A percentile compares a stretch with the other conserved stretches of the same genome.
These are phyloP conservation scores for Elymus sibiricus DNA, from an alignment of 176 grass and related monocot genomes.

Conservation along the genomic window DNA sequence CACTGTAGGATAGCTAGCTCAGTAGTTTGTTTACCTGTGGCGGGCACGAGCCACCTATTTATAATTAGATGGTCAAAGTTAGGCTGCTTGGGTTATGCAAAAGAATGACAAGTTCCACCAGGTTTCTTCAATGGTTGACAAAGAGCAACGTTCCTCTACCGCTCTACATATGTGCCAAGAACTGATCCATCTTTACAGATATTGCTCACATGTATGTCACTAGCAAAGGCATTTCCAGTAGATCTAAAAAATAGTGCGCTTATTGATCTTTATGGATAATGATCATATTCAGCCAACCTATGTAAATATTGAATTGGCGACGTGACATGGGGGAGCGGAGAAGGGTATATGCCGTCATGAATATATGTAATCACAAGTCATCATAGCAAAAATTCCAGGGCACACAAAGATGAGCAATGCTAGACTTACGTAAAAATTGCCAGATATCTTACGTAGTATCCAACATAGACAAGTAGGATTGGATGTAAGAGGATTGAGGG, in stretches of 20 bases:
- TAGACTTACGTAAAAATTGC: too few relatives aligned
- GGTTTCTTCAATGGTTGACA: not conserved
- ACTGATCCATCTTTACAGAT: not conserved
- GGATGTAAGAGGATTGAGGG: too few relatives aligned
- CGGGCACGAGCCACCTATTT: constrained; percentile 4
- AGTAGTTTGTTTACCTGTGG: not conserved
- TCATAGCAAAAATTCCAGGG: too few relatives aligned
- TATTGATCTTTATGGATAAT: not conserved
- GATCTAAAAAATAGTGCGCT: too few relatives aligned
- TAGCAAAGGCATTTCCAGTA: too few relatives aligned
- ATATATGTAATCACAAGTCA: too few relatives aligned
- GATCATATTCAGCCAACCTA: not conserved
- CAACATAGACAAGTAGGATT: too few relatives aligned
- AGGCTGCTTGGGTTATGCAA: too few relatives aligned
- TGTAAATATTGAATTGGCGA: too few relatives aligned
- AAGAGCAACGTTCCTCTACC: not conserved
- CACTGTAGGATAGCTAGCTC: not conserved
- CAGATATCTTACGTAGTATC: too few relatives aligned
- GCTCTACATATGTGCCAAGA: not conserved
- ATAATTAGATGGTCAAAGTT: not conserved
- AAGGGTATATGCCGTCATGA: not conserved
- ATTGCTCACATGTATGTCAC: not conserved
- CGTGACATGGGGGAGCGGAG: not conserved
- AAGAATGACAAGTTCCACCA: not conserved
- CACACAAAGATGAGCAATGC: too few relatives aligned